These are phyloP conservation scores for Russula sp. DNA, from an alignment of 768 basidiomycete genomes.

Conservation along the genomic window DNA sequence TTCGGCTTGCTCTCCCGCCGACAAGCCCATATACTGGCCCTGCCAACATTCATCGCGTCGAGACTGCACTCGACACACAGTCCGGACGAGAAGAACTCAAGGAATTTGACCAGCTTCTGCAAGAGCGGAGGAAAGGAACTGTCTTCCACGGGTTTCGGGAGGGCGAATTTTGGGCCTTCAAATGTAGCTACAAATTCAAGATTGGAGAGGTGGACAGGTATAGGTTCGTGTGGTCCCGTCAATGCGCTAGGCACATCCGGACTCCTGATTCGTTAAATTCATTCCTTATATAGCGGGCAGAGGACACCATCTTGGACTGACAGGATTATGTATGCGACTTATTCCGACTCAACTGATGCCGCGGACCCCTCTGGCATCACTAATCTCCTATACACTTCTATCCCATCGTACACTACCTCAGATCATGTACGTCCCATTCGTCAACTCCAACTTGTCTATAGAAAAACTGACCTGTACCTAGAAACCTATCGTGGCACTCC, in stretches of 20 bases:
- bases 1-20: constrained; percentile 63
- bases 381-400: constrained; percentile 68
- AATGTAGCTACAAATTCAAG: constrained; percentile 82
- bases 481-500: constrained; percentile 83
- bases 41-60: constrained; percentile 31
- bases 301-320: constrained; percentile 92
- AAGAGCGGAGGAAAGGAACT: constrained; percentile 55
- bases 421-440: constrained; percentile 62
- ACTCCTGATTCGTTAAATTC: not conserved
- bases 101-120: constrained; percentile 64
- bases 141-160: constrained; percentile 72
- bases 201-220: constrained; percentile 80
- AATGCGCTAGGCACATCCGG: constrained; percentile 1
- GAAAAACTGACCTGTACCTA: constrained; percentile 26
- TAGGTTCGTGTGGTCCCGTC: constrained; percentile 40
- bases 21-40: constrained; percentile 39
- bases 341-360: constrained; percentile 51
- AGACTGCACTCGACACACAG: constrained; percentile 34
- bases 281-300: constrained; percentile 39
- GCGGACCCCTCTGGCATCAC: constrained; percentile 46
- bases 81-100: constrained; percentile 49
- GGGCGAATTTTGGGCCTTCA: constrained; percentile 84
- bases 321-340: constrained; percentile 77
- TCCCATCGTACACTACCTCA: constrained; percentile 79
- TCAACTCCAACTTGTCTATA: not conserved